Evolutionary conservation across 139 green algal genomes (phyloP).

Genomic region (Coelastrella sp.): DNA sequence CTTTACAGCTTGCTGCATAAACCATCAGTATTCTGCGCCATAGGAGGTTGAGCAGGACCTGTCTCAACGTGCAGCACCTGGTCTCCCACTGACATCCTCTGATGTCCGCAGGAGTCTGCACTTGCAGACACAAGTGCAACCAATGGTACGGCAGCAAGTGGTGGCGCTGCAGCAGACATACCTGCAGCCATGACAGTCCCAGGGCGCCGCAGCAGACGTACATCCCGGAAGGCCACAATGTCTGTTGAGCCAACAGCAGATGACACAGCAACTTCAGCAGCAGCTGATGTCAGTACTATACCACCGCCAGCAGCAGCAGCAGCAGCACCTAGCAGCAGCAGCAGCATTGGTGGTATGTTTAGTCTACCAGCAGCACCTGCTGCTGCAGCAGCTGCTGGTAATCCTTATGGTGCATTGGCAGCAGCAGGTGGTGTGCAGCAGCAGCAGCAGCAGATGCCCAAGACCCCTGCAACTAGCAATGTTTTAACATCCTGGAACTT

Average conservation of each 20-base stretch:
- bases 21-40: not conserved
- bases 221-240: conserved; percentile 30
- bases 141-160: not conserved
- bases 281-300: not conserved
- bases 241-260: not conserved
- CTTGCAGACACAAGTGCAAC: not conserved
- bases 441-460: conserved; percentile 26
- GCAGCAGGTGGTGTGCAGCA: not conserved
- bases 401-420: not conserved
- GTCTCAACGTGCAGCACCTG: no score
- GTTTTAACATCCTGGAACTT: no score
- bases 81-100: no score
- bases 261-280: not conserved
- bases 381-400: not conserved
- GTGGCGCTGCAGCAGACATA: not conserved
- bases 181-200: not conserved
- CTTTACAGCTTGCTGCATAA: not conserved
- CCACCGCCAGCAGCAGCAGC: not conserved
- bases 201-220: conserved; percentile 9
- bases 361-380: no score
- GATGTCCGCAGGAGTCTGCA: conserved; percentile 32
- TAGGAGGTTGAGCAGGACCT: no score
- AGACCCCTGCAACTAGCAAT: no score
- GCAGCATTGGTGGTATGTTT: no score
- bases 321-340: conserved; percentile 10